phyloP scores from a whole-genome alignment of 1,284 basidiomycete species.

The Puccinia hordei region DNA sequence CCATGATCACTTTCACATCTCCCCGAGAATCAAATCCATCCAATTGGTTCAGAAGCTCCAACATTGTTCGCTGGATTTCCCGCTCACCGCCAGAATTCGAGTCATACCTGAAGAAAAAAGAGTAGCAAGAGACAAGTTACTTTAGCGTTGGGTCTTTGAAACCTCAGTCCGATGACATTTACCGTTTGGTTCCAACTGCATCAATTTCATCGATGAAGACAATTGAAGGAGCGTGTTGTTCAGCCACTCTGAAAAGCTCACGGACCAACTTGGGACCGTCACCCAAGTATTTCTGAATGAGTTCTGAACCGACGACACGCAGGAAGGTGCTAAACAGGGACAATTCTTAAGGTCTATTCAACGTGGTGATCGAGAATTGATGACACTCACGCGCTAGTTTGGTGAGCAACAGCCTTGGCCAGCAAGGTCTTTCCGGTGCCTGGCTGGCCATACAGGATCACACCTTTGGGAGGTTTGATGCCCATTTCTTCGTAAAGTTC shows the following conservation, averaged over 20 bases:
- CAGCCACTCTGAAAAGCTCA: constrained; percentile 62
- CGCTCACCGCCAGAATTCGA: constrained; percentile 62
- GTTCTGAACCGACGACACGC: constrained; percentile 94
- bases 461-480: constrained; percentile 97
- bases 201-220: constrained; percentile 63
- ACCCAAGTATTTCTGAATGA: constrained; percentile 98
- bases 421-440: constrained; percentile 98
- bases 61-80: constrained; percentile 62
- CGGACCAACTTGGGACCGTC: constrained; percentile 68
- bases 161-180: constrained; percentile 73
- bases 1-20: constrained; percentile 87
- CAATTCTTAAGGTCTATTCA: not conserved
- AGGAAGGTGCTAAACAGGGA: constrained; percentile 84
- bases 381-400: constrained; percentile 65
- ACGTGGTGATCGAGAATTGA: not conserved
- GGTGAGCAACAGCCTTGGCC: constrained; percentile 97
- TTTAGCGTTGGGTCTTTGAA: not conserved
- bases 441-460: constrained; percentile 97
- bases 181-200: constrained; percentile 62
- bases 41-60: constrained; percentile 68
- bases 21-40: constrained; percentile 99
- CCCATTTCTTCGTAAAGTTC: constrained; percentile 99
- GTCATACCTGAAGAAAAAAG: constrained; percentile 60
- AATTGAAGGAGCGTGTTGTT: constrained; percentile 62
- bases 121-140: not conserved